Conservation (phyloP, 257 asterid species). For the Mentha longifolia region DNA sequence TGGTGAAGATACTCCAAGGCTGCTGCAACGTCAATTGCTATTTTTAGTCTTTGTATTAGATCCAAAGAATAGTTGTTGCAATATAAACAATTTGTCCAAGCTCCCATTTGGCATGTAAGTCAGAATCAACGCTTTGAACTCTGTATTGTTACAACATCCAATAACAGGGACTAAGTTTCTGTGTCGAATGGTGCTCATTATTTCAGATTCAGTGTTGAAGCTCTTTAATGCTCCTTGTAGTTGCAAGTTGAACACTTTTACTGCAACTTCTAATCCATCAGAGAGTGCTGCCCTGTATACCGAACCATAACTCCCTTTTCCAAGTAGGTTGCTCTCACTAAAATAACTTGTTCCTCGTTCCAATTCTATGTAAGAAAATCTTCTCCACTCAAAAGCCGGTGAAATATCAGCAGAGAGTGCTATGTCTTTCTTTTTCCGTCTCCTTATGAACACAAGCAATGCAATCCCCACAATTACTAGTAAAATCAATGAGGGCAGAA, state of each 20-base stretch:
- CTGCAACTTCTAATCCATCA: constrained; percentile 14
- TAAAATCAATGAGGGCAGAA: background rate
- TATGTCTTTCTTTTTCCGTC: background rate
- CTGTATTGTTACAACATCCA: constrained; percentile 36
- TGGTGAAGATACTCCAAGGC: background rate
- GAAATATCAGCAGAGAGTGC: background rate
- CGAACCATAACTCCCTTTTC: constrained; percentile 24
- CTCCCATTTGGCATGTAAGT: constrained; percentile 43
- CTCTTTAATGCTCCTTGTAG: constrained; percentile 35
- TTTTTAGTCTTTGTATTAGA: constrained; percentile 19
- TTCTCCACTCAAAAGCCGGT: background rate
- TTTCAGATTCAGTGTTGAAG: constrained; percentile 37
- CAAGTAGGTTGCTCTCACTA: background rate
- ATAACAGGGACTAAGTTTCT: constrained; percentile 37
- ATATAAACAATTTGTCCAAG: constrained; percentile 30
- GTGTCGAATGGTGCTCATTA: constrained; percentile 33
- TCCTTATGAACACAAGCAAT: background rate
- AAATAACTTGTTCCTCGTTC: background rate
- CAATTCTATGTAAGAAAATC: constrained; percentile 8
- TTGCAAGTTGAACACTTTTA: constrained; percentile 16
- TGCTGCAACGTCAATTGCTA: constrained; percentile 30
- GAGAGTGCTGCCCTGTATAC: background rate
- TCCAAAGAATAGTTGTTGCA: background rate
- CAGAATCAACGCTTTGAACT: constrained; percentile 35
- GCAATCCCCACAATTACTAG: background rate